Conservation (phyloP, 129 eudicot species). For the Chrysanthemum makinoi region DNA sequence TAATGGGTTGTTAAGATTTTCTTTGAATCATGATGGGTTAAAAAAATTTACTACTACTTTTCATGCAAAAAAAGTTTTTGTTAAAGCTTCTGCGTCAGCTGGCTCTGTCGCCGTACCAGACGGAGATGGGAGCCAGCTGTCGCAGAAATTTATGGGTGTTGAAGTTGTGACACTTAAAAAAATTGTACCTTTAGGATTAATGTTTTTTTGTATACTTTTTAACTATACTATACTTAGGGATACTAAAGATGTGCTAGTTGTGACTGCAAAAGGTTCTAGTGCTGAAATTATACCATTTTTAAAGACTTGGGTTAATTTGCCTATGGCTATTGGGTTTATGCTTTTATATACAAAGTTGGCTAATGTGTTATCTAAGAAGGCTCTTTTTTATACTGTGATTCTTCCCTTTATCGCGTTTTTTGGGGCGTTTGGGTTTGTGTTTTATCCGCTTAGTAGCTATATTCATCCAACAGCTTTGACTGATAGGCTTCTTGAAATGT, state of each 20-base stretch:
- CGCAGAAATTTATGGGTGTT: conserved; percentile 77
- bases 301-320: conserved; percentile 99
- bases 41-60: conserved; percentile 27
- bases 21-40: conserved; percentile 49
- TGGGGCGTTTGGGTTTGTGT: conserved; percentile 98
- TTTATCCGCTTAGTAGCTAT: conserved; percentile 78
- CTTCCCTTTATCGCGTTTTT: conserved; percentile 90
- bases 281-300: conserved; percentile 97
- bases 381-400: conserved; percentile 79
- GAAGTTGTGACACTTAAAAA: conserved; percentile 71
- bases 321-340: conserved; percentile 99
- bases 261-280: conserved; percentile 97
- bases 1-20: conserved; percentile 37
- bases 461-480: conserved; percentile 92
- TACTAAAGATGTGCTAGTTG: conserved; percentile 96
- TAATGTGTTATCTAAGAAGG: conserved; percentile 78
- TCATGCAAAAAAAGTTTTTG: conserved; percentile 40
- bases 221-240: conserved; percentile 95
- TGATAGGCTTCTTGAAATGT: conserved; percentile 70
- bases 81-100: conserved; percentile 71
- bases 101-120: conserved; percentile 50
- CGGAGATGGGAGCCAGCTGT: conserved; percentile 41
- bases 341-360: conserved; percentile 75
- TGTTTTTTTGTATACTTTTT: conserved; percentile 93
- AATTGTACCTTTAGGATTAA: conserved; percentile 88